These are phyloP conservation scores for Colletotrichum cereale DNA, from an alignment of 2,329 filamentous ascomycete species.

Conservation along the genomic window DNA sequence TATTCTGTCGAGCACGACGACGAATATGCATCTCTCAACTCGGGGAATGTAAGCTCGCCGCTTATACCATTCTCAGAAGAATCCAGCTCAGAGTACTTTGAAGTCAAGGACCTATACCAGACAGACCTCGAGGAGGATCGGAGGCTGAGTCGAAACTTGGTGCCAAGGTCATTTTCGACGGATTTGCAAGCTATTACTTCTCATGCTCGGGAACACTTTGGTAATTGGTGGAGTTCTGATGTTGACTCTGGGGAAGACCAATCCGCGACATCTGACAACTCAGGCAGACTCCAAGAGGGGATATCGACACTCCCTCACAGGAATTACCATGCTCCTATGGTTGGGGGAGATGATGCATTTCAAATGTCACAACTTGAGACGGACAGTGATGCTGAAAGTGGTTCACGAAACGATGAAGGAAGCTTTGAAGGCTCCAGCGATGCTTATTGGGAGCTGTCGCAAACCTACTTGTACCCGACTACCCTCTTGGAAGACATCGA, in stretches of 20 bases:
- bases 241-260: neutral
- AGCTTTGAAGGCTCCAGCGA: neutral
- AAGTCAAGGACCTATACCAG: neutral
- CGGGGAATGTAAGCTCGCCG: neutral
- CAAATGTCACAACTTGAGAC: too few relatives aligned
- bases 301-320: neutral
- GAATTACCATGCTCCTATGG: neutral
- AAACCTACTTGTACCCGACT: neutral
- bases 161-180: neutral
- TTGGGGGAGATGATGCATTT: neutral
- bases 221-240: constrained; percentile 5
- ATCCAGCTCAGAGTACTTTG: neutral
- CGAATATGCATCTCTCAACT: neutral
- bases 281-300: neutral
- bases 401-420: neutral
- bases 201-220: neutral
- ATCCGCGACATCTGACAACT: neutral
- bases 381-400: neutral
- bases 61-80: neutral
- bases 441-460: constrained; percentile 1
- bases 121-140: neutral
- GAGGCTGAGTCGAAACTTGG: neutral
- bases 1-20: neutral
- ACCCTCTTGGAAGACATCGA: neutral
- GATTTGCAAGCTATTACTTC: neutral